A percentile compares a stretch with the other conserved stretches of the same genome.
Conservation (phyloP, 192 early-diverging fungal species). For the Coemansia biformis region DNA sequence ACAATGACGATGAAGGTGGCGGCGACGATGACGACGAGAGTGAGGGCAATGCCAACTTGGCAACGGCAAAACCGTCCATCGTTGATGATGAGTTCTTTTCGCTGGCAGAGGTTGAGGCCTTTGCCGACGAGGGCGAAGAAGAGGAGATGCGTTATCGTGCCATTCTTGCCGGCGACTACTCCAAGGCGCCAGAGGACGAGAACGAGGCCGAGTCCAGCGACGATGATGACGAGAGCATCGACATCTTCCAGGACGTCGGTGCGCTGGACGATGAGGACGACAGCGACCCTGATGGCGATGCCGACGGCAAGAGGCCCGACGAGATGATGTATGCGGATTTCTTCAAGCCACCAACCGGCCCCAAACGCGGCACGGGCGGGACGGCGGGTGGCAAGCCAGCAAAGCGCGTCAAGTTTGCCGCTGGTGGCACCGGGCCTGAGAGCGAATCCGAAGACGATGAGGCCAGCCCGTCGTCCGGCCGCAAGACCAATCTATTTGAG, state of each 20-base stretch:
- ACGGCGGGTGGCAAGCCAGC: constrained; percentile 28
- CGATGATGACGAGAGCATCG: constrained; percentile 56
- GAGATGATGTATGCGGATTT: constrained; percentile 83
- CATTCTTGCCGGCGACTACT: constrained; percentile 49
- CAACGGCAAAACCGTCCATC: constrained; percentile 49
- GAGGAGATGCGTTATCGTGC: constrained; percentile 50
- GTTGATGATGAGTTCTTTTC: constrained; percentile 94
- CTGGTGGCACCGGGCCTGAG: constrained; percentile 46
- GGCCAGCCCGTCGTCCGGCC: constrained; percentile 9
- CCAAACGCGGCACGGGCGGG: constrained; percentile 45
- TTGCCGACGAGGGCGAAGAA: constrained; percentile 72
- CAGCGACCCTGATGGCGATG: constrained; percentile 59
- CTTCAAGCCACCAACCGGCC: constrained; percentile 63
- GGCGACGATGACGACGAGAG: constrained; percentile 30
- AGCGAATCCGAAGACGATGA: constrained; percentile 15
- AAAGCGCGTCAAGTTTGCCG: constrained; percentile 46
- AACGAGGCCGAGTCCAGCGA: constrained; percentile 50
- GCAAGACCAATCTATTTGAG: constrained; percentile 23
- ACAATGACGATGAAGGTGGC: constrained; percentile 29
- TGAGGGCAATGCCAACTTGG: background rate
- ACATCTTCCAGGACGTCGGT: constrained; percentile 49
- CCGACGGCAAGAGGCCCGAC: constrained; percentile 54
- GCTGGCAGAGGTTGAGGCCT: constrained; percentile 79
- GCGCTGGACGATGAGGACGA: constrained; percentile 61
- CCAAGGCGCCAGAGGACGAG: constrained; percentile 51